These are phyloP conservation scores for Phytophthora meadii DNA, from an alignment of 352 stramenopile species.

Conservation along the genomic window DNA sequence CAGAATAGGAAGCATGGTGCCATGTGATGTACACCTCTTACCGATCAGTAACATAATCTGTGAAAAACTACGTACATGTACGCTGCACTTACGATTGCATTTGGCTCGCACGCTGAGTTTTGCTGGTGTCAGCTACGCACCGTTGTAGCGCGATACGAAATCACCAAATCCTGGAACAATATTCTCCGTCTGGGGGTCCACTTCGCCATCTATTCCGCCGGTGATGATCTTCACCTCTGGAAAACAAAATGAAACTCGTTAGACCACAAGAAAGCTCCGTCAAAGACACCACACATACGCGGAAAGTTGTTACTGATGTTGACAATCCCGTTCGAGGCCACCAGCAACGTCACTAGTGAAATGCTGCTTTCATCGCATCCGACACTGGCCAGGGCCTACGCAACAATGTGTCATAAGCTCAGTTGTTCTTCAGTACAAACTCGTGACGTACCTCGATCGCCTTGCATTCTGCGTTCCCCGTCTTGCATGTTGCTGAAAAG, in stretches of 20 bases:
- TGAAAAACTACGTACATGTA: no score
- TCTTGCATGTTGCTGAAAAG: constrained; percentile 43
- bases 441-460: constrained; percentile 39
- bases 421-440: not conserved
- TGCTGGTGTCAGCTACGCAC: not conserved
- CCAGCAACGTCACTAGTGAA: constrained; percentile 49
- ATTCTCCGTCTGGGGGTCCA: constrained; percentile 23
- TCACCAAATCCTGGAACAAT: constrained; percentile 48
- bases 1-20: no score
- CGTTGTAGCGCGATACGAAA: constrained; percentile 57
- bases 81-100: no score
- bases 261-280: no score
- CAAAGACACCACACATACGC: constrained; percentile 25
- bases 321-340: constrained; percentile 36
- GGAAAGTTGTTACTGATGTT: constrained; percentile 44
- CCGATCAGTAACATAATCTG: no score
- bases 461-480: constrained; percentile 35
- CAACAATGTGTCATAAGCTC: not conserved
- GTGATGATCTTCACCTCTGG: constrained; percentile 50
- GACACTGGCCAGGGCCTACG: constrained; percentile 36
- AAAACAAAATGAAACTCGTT: not conserved
- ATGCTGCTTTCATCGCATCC: constrained; percentile 43
- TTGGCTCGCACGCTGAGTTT: not conserved
- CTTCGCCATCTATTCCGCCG: constrained; percentile 42
- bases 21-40: no score